Base-by-base conservation (phyloP, 2,329 filamentous ascomycete genomes). In the Nigrospora sphaerica region DNA sequence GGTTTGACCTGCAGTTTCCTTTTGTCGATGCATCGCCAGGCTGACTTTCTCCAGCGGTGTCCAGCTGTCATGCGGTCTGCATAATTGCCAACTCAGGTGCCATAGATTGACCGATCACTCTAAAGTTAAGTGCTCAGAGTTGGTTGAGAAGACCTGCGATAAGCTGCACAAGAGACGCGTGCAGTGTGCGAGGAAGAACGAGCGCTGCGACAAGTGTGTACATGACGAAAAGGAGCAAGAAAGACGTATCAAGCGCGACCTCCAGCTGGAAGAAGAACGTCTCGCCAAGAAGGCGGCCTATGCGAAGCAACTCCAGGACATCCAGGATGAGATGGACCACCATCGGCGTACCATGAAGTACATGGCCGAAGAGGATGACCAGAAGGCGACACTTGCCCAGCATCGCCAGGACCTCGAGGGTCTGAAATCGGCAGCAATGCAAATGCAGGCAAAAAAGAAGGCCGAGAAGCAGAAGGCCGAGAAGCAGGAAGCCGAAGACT, bases 71-170 rank as follows among this genome's bases (percentile, higher is more conserved):
- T 89, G 85, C 46, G 73, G 73, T 0, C 34, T 72, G 1, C 85
- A 90, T 51, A 56, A 56, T 0, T 90, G 86, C 53, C 65, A 68
- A 0, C 70, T 66, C 0, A 69, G 70, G 7, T 91, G 86, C 47
- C 86, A 91, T 61, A 72, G 76, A 0, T 51, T 83, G 0, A 55
- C 59, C 0, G 74, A 83, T 50, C 80, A 83, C 52, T 75, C 72
- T 0, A 73, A 76, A 48, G 73, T 80, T 60, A 35, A 57, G 3
- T 83, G 78, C 52, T 45, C 46, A 3, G 2, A 31, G 1, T 7
- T 32, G 4, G 12, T 76, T 3, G 51, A 65, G 16, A 64, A 62
- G 23, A 62, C 52, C 4, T 81, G 78, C 47, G 39, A 64, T 0
- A 67, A 73, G 1, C 65, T 69, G 0, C 84, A 88, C 54, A 69